These are phyloP conservation scores for Eragrostis nindensis DNA, from an alignment of 176 grass and related monocot species.

Conservation along the genomic window DNA sequence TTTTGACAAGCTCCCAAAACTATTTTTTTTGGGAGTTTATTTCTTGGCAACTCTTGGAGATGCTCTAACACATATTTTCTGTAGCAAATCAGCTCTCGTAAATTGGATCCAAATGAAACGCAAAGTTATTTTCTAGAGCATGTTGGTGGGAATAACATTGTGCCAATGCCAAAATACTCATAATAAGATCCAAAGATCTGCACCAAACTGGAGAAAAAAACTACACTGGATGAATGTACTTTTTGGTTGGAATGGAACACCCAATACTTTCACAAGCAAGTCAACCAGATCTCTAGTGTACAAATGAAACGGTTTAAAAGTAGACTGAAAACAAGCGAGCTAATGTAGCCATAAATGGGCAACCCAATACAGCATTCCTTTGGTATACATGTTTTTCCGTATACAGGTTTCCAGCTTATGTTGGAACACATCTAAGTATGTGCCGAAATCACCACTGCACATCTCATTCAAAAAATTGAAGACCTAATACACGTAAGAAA, in stretches of 20 bases:
- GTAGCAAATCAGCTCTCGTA: background rate
- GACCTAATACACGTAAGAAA: conserved; percentile 51
- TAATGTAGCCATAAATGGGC: conserved; percentile 58
- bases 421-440: conserved; percentile 69
- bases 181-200: conserved; percentile 34
- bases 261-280: conserved; percentile 46
- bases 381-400: conserved; percentile 53
- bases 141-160: conserved; percentile 21
- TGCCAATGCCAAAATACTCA: background rate
- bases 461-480: conserved; percentile 63
- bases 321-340: conserved; percentile 36
- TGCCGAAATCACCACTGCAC: conserved; percentile 63
- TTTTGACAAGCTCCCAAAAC: too few species aligned
- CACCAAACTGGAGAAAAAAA: background rate
- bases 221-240: conserved; percentile 13
- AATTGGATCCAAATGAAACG: background rate
- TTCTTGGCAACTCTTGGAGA: too few species aligned
- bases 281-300: conserved; percentile 37
- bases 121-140: background rate
- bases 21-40: too few species aligned
- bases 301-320: conserved; percentile 50
- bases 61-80: too few species aligned
- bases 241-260: conserved; percentile 31
- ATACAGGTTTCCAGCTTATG: conserved; percentile 68
- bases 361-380: conserved; percentile 61